Evolutionary conservation across 2,329 filamentous ascomycete species (phyloP).

Genomic region (Grosmannia huntii): DNA sequence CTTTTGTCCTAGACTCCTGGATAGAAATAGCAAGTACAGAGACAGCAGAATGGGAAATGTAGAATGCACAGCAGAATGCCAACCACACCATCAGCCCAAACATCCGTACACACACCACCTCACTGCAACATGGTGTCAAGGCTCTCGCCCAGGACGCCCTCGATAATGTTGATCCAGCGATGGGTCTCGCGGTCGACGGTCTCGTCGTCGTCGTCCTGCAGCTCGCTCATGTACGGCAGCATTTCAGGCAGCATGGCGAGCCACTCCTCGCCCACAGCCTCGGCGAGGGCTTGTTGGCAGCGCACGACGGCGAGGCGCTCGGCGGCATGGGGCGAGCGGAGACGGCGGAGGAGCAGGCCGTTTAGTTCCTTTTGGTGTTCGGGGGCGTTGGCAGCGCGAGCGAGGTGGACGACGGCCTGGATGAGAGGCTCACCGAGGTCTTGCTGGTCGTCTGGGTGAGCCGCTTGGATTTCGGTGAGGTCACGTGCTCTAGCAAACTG

Average conservation of each 20-base stretch:
- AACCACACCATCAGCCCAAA: no score
- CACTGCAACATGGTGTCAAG: conserved; percentile 84
- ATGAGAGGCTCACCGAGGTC: conserved; percentile 30
- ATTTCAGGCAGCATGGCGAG: conserved; percentile 83
- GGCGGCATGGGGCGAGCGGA: conserved; percentile 52
- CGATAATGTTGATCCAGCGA: conserved; percentile 82
- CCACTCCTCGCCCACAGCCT: conserved; percentile 81
- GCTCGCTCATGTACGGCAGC: conserved; percentile 87
- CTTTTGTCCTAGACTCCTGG: no score
- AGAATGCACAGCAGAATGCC: no score
- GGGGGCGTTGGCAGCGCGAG: conserved; percentile 66
- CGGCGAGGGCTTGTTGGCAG: conserved; percentile 68
- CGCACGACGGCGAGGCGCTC: conserved; percentile 73
- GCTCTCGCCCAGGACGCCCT: conserved; percentile 78
- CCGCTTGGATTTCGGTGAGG: conserved; percentile 14
- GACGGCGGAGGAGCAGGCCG: conserved; percentile 58
- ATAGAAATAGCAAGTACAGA: no score
- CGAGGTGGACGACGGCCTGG: conserved; percentile 67
- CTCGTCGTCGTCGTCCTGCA: conserved; percentile 95
- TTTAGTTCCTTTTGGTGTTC: conserved; percentile 91
- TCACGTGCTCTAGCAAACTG: conserved; percentile 43
- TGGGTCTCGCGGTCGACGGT: conserved; percentile 80
- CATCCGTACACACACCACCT: no score
- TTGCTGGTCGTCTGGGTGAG: neutral
- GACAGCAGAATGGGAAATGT: no score